Evolutionary conservation across 345 rosid species (phyloP).

Genomic region (Capsella bursapastoris): DNA sequence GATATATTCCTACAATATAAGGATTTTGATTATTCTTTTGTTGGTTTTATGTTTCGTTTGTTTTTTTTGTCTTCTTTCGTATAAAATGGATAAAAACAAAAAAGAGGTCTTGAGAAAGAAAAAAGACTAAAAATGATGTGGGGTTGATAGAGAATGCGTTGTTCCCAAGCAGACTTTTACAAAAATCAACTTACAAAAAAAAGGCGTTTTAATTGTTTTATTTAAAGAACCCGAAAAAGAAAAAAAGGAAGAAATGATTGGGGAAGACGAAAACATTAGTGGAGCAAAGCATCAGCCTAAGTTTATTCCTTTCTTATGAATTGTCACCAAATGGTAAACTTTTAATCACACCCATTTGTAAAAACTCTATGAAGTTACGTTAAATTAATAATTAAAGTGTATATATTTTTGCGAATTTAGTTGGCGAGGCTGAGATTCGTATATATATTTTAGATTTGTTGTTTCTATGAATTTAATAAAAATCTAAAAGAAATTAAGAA

Average conservation of each 20-base stretch:
- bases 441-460: neutral
- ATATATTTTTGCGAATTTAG: neutral
- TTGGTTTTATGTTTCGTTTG: constrained; percentile 15
- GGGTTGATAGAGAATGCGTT: constrained; percentile 63
- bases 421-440: neutral
- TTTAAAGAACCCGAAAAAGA: constrained; percentile 35
- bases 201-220: constrained; percentile 28
- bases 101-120: constrained; percentile 29
- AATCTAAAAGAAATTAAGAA: too few species aligned
- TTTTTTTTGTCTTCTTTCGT: constrained; percentile 16
- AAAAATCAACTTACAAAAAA: constrained; percentile 43
- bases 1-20: neutral
- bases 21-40: neutral
- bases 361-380: neutral
- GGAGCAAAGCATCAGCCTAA: constrained; percentile 63
- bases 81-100: constrained; percentile 29
- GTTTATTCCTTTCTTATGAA: constrained; percentile 42
- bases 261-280: constrained; percentile 60
- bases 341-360: constrained; percentile 6
- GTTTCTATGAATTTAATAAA: neutral
- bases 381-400: neutral
- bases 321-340: constrained; percentile 11
- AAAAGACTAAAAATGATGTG: constrained; percentile 37
- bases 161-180: constrained; percentile 72
- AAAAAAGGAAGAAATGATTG: constrained; percentile 48